Percentiles rank a stretch among this genome's conserved stretches.
Conservation (phyloP, 2,329 filamentous ascomycete genomes). For the Cladosporium oxysporum region DNA sequence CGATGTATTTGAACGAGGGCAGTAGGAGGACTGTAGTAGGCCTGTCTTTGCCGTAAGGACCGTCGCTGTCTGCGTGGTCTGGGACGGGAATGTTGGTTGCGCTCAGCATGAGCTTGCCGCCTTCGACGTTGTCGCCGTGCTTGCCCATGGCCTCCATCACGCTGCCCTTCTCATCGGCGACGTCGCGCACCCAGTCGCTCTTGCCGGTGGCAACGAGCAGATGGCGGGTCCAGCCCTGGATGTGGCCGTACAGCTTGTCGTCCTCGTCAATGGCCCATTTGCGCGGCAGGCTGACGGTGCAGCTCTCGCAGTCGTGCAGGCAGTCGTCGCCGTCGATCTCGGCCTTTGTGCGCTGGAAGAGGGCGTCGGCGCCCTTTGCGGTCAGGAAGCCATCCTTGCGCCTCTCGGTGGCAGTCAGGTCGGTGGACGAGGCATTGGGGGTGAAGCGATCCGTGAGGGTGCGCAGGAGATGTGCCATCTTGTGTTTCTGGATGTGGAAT, state of each 20-base stretch:
- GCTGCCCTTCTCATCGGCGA: slow-evolving; percentile 75
- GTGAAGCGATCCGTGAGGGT: slow-evolving; percentile 30
- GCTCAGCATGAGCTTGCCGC: slow-evolving; percentile 77
- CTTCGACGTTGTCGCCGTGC: slow-evolving; percentile 30
- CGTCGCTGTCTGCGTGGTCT: slow-evolving; percentile 58
- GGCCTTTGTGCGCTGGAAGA: slow-evolving; percentile 78
- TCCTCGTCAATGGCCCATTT: slow-evolving; percentile 70
- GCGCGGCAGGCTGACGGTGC: slow-evolving; percentile 76
- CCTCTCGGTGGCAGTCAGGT: slow-evolving; percentile 29
- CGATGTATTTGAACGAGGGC: slow-evolving; percentile 78
- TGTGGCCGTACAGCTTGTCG: slow-evolving; percentile 79
- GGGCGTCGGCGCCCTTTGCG: slow-evolving; percentile 48
- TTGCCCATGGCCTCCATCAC: slow-evolving; percentile 57
- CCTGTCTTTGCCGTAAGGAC: slow-evolving; percentile 54
- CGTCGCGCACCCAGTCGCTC: slow-evolving; percentile 88
- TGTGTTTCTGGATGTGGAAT: slow-evolving; percentile 19
- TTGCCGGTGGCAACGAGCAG: slow-evolving; percentile 93
- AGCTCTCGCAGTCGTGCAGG: slow-evolving; percentile 79
- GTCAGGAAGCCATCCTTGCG: slow-evolving; percentile 48
- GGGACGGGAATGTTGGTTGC: slow-evolving; percentile 89
- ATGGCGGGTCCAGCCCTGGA: slow-evolving; percentile 88
- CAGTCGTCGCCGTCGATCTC: slow-evolving; percentile 85
- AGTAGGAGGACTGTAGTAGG: slow-evolving; percentile 82
- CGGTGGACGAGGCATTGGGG: slow-evolving; percentile 28
- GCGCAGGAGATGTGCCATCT: slow-evolving; percentile 32